Conservation (phyloP, 169 alveolate genomes). For the Condylostoma magnum region DNA sequence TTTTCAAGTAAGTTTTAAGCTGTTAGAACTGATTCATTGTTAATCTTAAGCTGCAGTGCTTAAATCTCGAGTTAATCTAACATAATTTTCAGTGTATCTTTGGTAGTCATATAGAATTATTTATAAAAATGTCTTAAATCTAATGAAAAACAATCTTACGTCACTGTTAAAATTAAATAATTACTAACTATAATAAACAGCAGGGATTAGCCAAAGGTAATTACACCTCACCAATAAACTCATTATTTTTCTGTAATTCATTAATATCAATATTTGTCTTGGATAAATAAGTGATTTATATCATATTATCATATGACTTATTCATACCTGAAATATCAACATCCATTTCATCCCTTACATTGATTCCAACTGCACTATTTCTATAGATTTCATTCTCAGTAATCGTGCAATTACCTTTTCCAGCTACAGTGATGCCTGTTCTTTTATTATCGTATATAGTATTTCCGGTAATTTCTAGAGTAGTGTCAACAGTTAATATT, state of each 20-base stretch:
- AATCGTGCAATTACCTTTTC: background rate
- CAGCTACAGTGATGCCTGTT: slow-evolving; percentile 26
- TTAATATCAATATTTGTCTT: background rate
- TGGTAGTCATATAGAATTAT: too few species aligned
- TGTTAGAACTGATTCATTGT: too few species aligned
- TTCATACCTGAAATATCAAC: background rate
- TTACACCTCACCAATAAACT: slow-evolving; percentile 19
- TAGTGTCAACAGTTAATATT: background rate
- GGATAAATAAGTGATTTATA: slow-evolving; percentile 1
- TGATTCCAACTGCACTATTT: slow-evolving; percentile 20
- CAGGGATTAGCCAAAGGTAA: slow-evolving; percentile 18
- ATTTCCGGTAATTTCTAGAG: slow-evolving; percentile 1
- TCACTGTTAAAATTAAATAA: too few species aligned
- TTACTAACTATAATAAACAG: background rate
- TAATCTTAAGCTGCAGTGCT: too few species aligned
- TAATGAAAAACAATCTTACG: too few species aligned
- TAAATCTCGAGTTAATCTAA: too few species aligned
- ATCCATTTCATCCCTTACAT: slow-evolving; percentile 3
- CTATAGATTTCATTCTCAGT: slow-evolving; percentile 11
- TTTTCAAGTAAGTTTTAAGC: too few species aligned
- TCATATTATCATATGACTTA: slow-evolving; percentile 22
- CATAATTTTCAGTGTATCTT: too few species aligned
- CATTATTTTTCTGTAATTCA: background rate
- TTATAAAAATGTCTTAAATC: too few species aligned
- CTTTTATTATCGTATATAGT: slow-evolving; percentile 24